Base-by-base conservation (phyloP, 73 alveolate genomes). In the Symbiodinium pilosum region DNA sequence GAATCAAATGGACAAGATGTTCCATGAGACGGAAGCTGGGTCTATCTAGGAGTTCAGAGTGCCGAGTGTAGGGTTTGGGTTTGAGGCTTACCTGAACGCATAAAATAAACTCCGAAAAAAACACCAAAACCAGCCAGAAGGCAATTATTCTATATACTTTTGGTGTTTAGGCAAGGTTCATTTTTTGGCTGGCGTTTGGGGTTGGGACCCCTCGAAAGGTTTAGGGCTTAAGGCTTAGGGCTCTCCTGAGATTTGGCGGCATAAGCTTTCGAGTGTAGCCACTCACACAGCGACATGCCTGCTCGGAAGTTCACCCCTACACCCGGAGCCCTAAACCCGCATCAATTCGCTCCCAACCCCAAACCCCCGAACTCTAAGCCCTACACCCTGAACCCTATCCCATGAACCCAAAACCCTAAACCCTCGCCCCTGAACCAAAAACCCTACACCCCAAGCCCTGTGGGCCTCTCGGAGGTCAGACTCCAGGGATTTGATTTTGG, bases 401-500 rank as follows among this genome's bases (percentile, higher is more conserved):
- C 77, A 59, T 24, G 28, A 12, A n/a, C 77, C 77, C 5, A 12
- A 1, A 28, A 4, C 0, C 77, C 39, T 7, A 3, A 59, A 4
- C 77, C 77, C 5, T 6, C 28, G 21, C 69, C 36, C 38, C 38
- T 6, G 5, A 59, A 52, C 69, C 69, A 1, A 7, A 7, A 59
- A 24, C 77, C 77, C 77, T 59, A 59, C 8, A 59, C 77, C 42
- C 52, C 69, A 21, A n/a, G n/a, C n/a, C n/a, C n/a, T n/a, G n/a
- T 4, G 36, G 8, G 20, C 97, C 97, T 91, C 97, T 21, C 97
- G 52, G 32, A 91, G 42, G 77, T 91, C 97, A 2, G 97, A 68
- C 81, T 91, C 97, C 77, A 91, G 36, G 30, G 97, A 69, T 69
- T 91, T 91, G 84, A 91, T 91, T 21, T 86, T 83, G 32, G 87